Conservation (phyloP, 768 basidiomycete species). For the Sarcodon sp. region DNA sequence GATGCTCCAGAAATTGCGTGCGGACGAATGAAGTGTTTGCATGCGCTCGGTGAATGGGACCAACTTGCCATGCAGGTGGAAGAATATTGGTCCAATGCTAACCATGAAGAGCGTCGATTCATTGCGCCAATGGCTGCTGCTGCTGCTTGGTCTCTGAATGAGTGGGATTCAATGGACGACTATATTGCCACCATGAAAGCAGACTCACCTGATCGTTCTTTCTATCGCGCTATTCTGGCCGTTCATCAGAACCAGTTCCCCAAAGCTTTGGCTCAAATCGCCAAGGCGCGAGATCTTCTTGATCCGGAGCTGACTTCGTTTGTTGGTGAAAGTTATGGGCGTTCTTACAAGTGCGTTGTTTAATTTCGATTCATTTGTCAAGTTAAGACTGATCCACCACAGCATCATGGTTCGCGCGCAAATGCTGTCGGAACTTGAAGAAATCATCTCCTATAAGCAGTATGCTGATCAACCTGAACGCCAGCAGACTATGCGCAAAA, state of each 20-base stretch:
- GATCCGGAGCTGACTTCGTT: slow-evolving; percentile 87
- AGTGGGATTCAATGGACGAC: slow-evolving; percentile 98
- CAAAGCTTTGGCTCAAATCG: slow-evolving; percentile 81
- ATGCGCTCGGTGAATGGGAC: slow-evolving; percentile 98
- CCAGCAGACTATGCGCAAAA: slow-evolving; percentile 82
- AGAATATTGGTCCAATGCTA: slow-evolving; percentile 76
- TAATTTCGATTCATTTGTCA: background rate
- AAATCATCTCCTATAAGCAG: slow-evolving; percentile 94
- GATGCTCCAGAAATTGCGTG: slow-evolving; percentile 66
- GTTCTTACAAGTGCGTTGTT: slow-evolving; percentile 77
- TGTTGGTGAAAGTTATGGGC: slow-evolving; percentile 93
- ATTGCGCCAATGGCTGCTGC: slow-evolving; percentile 97
- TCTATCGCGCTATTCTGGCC: slow-evolving; percentile 91
- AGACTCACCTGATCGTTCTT: slow-evolving; percentile 88
- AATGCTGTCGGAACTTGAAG: slow-evolving; percentile 96
- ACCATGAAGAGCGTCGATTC: slow-evolving; percentile 71
- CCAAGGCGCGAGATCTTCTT: slow-evolving; percentile 82
- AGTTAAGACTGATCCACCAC: slow-evolving; percentile 5
- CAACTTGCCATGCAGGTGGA: slow-evolving; percentile 75
- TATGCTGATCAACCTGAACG: slow-evolving; percentile 88
- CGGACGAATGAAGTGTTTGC: slow-evolving; percentile 90
- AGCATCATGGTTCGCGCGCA: slow-evolving; percentile 96
- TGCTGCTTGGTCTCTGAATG: slow-evolving; percentile 91
- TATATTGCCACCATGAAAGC: slow-evolving; percentile 89
- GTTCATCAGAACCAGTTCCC: slow-evolving; percentile 96